These are phyloP conservation scores for Talaromyces piceae DNA, from an alignment of 2,329 filamentous ascomycete genomes.

Conservation along the genomic window DNA sequence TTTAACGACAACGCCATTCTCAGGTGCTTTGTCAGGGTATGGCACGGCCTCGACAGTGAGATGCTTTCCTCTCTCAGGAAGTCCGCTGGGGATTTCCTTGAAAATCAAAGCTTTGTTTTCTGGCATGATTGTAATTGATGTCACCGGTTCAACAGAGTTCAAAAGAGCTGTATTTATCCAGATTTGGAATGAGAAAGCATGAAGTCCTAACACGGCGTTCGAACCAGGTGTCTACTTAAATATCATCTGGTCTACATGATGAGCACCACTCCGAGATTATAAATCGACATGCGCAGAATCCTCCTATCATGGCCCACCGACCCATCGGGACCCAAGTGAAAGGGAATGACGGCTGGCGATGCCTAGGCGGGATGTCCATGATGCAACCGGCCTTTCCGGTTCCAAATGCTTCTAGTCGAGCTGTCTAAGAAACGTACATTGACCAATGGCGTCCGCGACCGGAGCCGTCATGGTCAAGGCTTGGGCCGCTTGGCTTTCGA, in stretches of 20 bases:
- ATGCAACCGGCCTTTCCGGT: not conserved
- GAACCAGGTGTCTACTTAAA: not conserved
- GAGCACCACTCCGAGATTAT: not conserved
- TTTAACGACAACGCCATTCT: slow-evolving; percentile 62
- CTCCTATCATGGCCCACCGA: not conserved
- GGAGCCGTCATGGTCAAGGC: not conserved
- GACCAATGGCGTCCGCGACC: not conserved
- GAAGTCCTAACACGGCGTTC: not conserved
- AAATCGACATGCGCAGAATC: not conserved
- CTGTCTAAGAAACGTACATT: not conserved
- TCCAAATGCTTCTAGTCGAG: not conserved
- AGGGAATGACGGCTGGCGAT: not conserved
- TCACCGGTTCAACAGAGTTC: not conserved
- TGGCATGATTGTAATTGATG: slow-evolving; percentile 9
- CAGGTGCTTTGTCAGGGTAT: slow-evolving; percentile 36
- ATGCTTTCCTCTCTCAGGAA: slow-evolving; percentile 64
- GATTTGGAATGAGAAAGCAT: not conserved
- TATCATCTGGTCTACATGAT: not conserved
- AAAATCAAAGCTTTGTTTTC: slow-evolving; percentile 70
- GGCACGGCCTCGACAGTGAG: slow-evolving; percentile 53
- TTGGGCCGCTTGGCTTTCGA: not conserved
- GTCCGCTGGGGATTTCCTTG: slow-evolving; percentile 59
- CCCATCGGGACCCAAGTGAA: not conserved
- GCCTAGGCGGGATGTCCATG: not conserved
- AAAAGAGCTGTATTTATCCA: not conserved